Base-by-base conservation (phyloP, 176 grass and related monocot genomes). In the Bothriochloa decipiens region DNA sequence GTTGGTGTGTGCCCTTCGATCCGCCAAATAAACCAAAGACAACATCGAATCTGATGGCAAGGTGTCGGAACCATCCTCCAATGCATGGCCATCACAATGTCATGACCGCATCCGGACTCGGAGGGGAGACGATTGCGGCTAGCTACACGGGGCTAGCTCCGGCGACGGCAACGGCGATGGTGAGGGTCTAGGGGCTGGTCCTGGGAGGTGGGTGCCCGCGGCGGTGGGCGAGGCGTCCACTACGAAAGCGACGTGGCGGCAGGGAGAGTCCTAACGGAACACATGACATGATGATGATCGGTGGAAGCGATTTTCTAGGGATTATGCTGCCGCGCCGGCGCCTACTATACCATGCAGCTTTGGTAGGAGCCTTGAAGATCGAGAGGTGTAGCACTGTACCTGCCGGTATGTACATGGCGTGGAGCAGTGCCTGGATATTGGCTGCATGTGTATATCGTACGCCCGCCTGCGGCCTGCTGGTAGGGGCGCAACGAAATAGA, bases 401-500 rank as follows among this genome's bases (percentile, higher is more conserved):
- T 0, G 22, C 16, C 7, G 2, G 32, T 57, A 32, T 32, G 29
- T 32, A 76, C 27, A 75, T 4, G 22, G 33, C 50, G 41, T 10
- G 40, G 60, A 55, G 42, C 29, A 81, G 78, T 32, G 29, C 65
- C 28, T 53, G 78, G 78, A 81, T 69, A 67, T 23, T n/a, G 46
- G 65, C 15, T n/a, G 74, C 74, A 80, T 46, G 42, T n/a, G 66
- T 73, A 2, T 13, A 15, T 7, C 40, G 61, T 79, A 65, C 77
- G 58, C 61, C 32, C 26, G 39, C 58, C 33, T 70, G 72, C 46
- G 14, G 49, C 16, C 47, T 18, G 17, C 2, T n/a, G 36, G 65
- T 8, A 11, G 25, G 83, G 37, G 17, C 65, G 35, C 25, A 45
- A 70, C 23, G 83, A 49, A 85, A 36, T 60, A 85, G 83, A 70